Evolutionary conservation across 192 early-diverging fungal genomes (phyloP).

Genomic region (Coemansia umbellata): DNA sequence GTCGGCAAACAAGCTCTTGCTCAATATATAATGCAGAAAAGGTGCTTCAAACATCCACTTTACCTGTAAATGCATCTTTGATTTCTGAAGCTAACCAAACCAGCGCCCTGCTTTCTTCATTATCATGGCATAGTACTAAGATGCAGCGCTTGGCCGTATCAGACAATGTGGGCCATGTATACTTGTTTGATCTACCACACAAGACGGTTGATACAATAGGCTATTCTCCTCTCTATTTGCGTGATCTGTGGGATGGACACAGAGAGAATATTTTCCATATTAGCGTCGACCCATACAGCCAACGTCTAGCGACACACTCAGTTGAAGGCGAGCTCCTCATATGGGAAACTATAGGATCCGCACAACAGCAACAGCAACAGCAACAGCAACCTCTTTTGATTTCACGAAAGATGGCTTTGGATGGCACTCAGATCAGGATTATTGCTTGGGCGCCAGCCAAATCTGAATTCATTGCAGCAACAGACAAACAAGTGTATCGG

Average conservation of each 20-base stretch:
- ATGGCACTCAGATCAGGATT: slow-evolving; percentile 34
- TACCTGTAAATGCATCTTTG: not conserved
- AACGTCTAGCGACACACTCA: slow-evolving; percentile 41
- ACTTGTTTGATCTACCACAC: slow-evolving; percentile 13
- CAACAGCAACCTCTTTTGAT: slow-evolving; percentile 6
- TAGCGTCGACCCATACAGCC: slow-evolving; percentile 49
- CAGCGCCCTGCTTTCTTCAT: not conserved
- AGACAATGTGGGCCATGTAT: slow-evolving; percentile 40
- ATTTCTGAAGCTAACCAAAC: not conserved
- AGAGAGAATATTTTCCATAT: slow-evolving; percentile 47
- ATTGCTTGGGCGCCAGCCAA: slow-evolving; percentile 50
- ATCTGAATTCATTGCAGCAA: slow-evolving; percentile 47
- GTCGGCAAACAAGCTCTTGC: not conserved
- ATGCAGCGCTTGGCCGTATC: slow-evolving; percentile 9
- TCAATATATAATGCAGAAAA: not conserved
- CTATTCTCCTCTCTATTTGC: slow-evolving; percentile 1
- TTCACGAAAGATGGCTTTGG: slow-evolving; percentile 41
- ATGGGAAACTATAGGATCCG: slow-evolving; percentile 21
- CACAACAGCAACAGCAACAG: not conserved
- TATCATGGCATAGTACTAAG: slow-evolving; percentile 8
- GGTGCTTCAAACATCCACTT: slow-evolving; percentile 8
- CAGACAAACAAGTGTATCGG: slow-evolving; percentile 31
- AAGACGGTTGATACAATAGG: not conserved
- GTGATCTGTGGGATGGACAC: slow-evolving; percentile 45
- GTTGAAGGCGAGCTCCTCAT: slow-evolving; percentile 47